These are phyloP conservation scores for Pseudogymnoascus sp. DNA, from an alignment of 2,329 filamentous ascomycete species.

Conservation along the genomic window DNA sequence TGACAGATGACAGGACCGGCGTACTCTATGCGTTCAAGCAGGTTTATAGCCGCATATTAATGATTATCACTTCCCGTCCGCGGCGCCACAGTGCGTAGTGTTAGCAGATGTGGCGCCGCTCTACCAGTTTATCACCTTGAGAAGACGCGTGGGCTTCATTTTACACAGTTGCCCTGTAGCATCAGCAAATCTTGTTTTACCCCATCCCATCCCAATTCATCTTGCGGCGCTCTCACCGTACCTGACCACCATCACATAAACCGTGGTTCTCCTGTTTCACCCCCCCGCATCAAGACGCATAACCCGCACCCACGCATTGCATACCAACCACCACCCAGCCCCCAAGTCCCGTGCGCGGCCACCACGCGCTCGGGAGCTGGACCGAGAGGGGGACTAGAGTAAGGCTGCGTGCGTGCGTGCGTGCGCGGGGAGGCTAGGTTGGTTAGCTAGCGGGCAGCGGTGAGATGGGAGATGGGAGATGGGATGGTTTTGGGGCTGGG, in stretches of 20 bases:
- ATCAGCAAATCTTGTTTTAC: not conserved
- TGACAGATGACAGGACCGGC: not conserved
- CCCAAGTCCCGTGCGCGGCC: not conserved
- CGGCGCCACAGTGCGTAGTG: not conserved
- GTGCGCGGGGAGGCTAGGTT: not conserved
- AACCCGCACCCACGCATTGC: not conserved
- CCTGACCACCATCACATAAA: too few relatives aligned
- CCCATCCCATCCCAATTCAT: not conserved
- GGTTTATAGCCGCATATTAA: not conserved
- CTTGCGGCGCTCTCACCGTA: not conserved
- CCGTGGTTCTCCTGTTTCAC: not conserved
- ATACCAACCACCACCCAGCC: not conserved
- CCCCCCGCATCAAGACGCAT: not conserved
- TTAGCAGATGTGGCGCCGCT: not conserved
- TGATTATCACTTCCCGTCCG: not conserved
- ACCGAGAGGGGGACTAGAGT: not conserved
- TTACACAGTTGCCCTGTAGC: not conserved
- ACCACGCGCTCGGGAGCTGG: not conserved
- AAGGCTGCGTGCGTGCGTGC: not conserved
- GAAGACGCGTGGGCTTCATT: not conserved
- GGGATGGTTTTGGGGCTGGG: not conserved
- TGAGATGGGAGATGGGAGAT: not conserved
- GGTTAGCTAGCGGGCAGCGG: too few relatives aligned
- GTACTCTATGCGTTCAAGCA: not conserved
- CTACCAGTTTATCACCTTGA: not conserved